Base-by-base conservation (phyloP, 192 early-diverging fungal genomes). In the Gryganskiella cystojenkinii region DNA sequence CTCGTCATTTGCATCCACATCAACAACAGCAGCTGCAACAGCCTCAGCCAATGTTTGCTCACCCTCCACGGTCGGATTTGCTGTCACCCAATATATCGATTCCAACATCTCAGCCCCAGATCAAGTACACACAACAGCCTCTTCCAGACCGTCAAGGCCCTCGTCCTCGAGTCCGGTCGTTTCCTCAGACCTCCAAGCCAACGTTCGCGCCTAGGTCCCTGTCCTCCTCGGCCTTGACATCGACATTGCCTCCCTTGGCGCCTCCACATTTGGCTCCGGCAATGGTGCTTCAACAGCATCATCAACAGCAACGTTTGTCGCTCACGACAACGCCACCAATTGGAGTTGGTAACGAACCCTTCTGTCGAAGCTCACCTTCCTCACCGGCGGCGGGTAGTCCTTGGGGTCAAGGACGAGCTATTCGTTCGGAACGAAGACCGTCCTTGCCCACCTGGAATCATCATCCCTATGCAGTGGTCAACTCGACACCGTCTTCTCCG, bases 401-500 rank as follows among this genome's bases (percentile, higher is more conserved):
- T n/a, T 19, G 17, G 49, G n/a, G 24, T 17, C 44, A 45, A 25
- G 49, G 37, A 25, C 56, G 56, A n/a, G 45, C 22, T 8, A 25
- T 52, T 13, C 52, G 64, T 11, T 40, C 25, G 4, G 28, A 7
- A 13, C 11, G 64, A 46, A 35, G 64, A 30, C 37, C 64, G 1
- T 66, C 64, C 25, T 45, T 66, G 42, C 64, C 64, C n/a, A 28
- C 43, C 5, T 47, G 54, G 64, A 19, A 54, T 20, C 61, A 64
- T 54, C 51, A 55, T 44, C 53, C 64, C 28, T 66, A 66, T 34
- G 47, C 64, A 40, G 27, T 46, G 27, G 31, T 15, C 3, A 49
- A 19, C 14, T 11, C 46, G 15, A 6, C 50, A 52, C 22, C 34
- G 9, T 54, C 62, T 13, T 50, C 49, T 22, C 5, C 14, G 9